These are phyloP conservation scores for Arabidopsis lyrata DNA, from an alignment of 441 rosid genomes.

Conservation along the genomic window DNA sequence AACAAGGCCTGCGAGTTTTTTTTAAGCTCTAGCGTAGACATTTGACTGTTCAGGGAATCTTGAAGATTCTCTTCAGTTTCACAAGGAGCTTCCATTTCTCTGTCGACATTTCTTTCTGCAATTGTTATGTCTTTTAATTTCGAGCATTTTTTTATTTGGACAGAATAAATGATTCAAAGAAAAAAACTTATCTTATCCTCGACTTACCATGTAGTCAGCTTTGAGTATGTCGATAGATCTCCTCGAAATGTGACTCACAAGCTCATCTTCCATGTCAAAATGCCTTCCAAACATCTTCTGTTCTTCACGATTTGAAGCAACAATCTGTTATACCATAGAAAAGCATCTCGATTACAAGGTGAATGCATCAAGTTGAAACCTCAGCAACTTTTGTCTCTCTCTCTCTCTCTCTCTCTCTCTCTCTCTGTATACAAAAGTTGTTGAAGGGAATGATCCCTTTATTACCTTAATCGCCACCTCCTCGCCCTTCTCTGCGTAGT, in stretches of 20 bases:
- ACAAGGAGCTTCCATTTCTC: constrained; percentile 84
- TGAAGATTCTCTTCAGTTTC: constrained; percentile 76
- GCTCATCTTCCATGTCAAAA: constrained; percentile 83
- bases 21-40: constrained; percentile 28
- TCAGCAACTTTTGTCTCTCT: background rate
- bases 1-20: background rate
- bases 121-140: background rate
- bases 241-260: constrained; percentile 91
- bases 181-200: background rate
- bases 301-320: constrained; percentile 79
- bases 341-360: background rate
- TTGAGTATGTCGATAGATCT: constrained; percentile 83
- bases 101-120: constrained; percentile 67
- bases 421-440: constrained; percentile 8
- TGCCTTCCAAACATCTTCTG: constrained; percentile 96
- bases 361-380: background rate
- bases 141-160: background rate
- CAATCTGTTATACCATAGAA: constrained; percentile 57
- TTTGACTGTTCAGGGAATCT: constrained; percentile 32
- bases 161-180: constrained; percentile 4
- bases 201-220: constrained; percentile 78
- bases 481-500: constrained; percentile 76
- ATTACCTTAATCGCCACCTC: constrained; percentile 64
- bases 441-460: constrained; percentile 19
- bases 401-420: too few relatives aligned